These are phyloP conservation scores for Acacia concinna DNA, from an alignment of 331 rosid species.

Conservation along the genomic window DNA sequence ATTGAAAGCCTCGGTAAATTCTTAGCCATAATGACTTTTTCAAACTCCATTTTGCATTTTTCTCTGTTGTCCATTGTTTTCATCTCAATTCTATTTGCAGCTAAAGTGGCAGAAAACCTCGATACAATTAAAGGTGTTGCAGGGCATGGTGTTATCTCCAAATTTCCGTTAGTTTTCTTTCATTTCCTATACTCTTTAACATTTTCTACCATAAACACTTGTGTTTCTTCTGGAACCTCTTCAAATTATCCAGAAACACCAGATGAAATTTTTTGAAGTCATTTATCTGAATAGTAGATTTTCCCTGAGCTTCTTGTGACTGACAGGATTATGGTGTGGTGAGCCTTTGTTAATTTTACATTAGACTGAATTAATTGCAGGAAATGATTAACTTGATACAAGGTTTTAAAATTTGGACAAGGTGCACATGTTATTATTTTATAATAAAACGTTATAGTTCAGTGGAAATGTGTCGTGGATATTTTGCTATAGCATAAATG, in stretches of 20 bases:
- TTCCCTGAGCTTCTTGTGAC: not conserved
- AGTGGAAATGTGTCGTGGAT: not conserved
- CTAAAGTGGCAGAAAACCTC: constrained; percentile 63
- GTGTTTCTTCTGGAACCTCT: not conserved
- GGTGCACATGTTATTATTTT: not conserved
- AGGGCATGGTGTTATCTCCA: constrained; percentile 71
- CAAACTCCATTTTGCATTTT: constrained; percentile 12
- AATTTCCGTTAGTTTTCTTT: constrained; percentile 70
- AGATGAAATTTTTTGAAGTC: not conserved
- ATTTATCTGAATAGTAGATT: not conserved
- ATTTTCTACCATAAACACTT: not conserved
- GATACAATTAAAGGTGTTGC: constrained; percentile 65
- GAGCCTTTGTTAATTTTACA: not conserved
- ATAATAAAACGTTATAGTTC: not conserved
- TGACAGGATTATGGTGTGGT: not conserved
- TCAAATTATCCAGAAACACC: not conserved
- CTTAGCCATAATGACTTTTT: not conserved
- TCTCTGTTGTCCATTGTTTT: not conserved
- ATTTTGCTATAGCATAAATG: not conserved
- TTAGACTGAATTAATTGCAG: not conserved
- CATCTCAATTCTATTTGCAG: constrained; percentile 50
- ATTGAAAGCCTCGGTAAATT: constrained; percentile 67
- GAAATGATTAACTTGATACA: not conserved
- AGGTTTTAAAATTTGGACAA: not conserved
- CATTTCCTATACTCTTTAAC: constrained; percentile 18